These are phyloP conservation scores for Candida ortonii DNA, from an alignment of 805 yeast species.

Conservation along the genomic window DNA sequence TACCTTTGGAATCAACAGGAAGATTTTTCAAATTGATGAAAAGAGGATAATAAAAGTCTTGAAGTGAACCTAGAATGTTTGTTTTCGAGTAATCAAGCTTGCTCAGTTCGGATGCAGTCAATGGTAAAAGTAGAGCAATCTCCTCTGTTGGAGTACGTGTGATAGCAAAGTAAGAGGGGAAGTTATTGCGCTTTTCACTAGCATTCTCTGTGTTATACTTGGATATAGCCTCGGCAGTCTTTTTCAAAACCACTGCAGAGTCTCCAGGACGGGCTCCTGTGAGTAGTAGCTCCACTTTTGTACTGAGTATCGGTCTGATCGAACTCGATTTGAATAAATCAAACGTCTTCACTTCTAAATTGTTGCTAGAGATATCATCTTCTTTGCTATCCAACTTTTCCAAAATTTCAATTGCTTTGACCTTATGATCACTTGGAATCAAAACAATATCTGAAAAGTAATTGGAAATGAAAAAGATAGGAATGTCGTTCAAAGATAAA, in stretches of 20 bases:
- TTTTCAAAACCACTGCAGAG: constrained; percentile 38
- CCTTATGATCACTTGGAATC: constrained; percentile 46
- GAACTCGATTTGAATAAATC: constrained; percentile 33
- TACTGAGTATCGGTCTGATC: constrained; percentile 45
- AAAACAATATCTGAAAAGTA: constrained; percentile 64
- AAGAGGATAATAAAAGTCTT: constrained; percentile 56
- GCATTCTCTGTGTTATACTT: constrained; percentile 18
- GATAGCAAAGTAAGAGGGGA: constrained; percentile 48
- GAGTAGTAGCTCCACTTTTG: constrained; percentile 40
- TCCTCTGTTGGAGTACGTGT: constrained; percentile 52
- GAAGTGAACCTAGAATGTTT: constrained; percentile 53
- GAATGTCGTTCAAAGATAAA: constrained; percentile 51
- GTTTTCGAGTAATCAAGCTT: constrained; percentile 39
- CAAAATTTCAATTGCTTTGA: constrained; percentile 44
- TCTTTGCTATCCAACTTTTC: constrained; percentile 27
- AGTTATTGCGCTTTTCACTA: constrained; percentile 12
- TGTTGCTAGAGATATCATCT: constrained; percentile 1
- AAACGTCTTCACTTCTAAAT: constrained; percentile 37
- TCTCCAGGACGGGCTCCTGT: constrained; percentile 60
- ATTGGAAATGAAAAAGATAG: constrained; percentile 59
- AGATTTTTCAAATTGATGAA: constrained; percentile 50
- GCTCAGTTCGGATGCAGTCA: constrained; percentile 35
- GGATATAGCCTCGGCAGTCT: constrained; percentile 39
- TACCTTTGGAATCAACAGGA: constrained; percentile 62
- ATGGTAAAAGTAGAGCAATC: constrained; percentile 47